Evolutionary conservation across 2,329 filamentous ascomycete genomes (phyloP).

Genomic region (Alternaria sp.): DNA sequence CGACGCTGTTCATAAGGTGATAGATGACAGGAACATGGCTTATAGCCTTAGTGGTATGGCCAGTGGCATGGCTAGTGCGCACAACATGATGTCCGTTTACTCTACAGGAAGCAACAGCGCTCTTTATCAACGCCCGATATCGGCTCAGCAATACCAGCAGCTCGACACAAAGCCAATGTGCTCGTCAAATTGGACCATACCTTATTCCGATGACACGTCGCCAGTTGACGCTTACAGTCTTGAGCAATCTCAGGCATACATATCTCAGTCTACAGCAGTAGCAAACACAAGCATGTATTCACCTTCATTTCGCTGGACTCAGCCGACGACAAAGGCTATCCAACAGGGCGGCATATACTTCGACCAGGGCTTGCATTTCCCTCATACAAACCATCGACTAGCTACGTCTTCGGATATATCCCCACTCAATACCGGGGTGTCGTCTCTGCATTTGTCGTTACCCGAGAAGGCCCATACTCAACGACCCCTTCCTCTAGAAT

Average conservation of each 20-base stretch:
- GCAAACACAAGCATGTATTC: constrained; percentile 24
- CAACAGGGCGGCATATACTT: constrained; percentile 28
- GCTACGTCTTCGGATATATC: constrained; percentile 32
- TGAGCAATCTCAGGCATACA: constrained; percentile 31
- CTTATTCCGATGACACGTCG: constrained; percentile 42
- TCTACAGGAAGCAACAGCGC: constrained; percentile 12
- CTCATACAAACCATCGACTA: constrained; percentile 21
- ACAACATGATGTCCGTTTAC: constrained; percentile 37
- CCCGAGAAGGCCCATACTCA: constrained; percentile 35
- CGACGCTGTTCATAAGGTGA: constrained; percentile 34
- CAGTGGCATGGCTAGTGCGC: constrained; percentile 27
- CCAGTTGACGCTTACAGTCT: constrained; percentile 40
- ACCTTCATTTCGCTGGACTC: constrained; percentile 32
- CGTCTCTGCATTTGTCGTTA: constrained; percentile 39
- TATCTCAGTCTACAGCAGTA: constrained; percentile 26
- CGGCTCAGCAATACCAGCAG: constrained; percentile 26
- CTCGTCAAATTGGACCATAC: constrained; percentile 32
- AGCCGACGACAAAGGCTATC: constrained; percentile 19
- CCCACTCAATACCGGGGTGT: constrained; percentile 39
- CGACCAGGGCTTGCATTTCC: constrained; percentile 37
- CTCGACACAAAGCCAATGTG: constrained; percentile 34
- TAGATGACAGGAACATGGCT: constrained; percentile 29
- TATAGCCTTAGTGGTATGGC: constrained; percentile 29
- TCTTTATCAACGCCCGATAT: constrained; percentile 26
- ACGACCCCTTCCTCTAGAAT: constrained; percentile 23